A percentile compares a stretch with the other conserved stretches of the same genome.
phyloP scores from a whole-genome alignment of 2,329 filamentous ascomycete species.

The Verticillium klebahnii region DNA sequence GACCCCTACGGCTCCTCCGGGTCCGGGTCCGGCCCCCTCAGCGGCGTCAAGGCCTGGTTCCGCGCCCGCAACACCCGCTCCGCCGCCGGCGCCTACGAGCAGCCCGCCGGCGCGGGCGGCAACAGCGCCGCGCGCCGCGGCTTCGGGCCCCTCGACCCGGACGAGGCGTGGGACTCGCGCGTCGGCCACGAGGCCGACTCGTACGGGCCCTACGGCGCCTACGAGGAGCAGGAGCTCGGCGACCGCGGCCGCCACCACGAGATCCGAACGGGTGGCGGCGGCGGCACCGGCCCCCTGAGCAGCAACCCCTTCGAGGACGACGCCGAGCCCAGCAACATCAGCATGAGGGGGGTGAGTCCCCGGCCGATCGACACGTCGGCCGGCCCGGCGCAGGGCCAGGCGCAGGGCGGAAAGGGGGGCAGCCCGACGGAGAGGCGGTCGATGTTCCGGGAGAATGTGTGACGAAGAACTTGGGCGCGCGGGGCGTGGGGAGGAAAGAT shows the following conservation, averaged over 20 bases:
- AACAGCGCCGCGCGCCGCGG: conserved; percentile 44
- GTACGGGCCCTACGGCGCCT: conserved; percentile 58
- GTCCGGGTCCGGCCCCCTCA: conserved; percentile 13
- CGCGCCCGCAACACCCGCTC: conserved; percentile 57
- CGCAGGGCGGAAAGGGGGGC: conserved; percentile 25
- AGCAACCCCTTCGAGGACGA: conserved; percentile 70
- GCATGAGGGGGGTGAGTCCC: conserved; percentile 69
- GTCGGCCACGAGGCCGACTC: conserved; percentile 69
- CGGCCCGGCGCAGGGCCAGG: conserved; percentile 32
- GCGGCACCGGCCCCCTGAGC: conserved; percentile 33
- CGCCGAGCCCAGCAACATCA: conserved; percentile 56
- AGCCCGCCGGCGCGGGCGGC: conserved; percentile 32
- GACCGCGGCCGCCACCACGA: conserved; percentile 12
- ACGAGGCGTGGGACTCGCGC: conserved; percentile 80
- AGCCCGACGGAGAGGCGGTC: conserved; percentile 66
- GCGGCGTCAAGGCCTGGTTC: conserved; percentile 69
- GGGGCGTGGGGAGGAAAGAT: not conserved
- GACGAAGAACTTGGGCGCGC: conserved; percentile 8
- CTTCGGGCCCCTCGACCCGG: conserved; percentile 69
- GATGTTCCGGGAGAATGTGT: conserved; percentile 67
- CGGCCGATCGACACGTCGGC: conserved; percentile 58
- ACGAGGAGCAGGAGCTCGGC: conserved; percentile 70
- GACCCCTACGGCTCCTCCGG: conserved; percentile 20
- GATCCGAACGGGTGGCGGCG: conserved; percentile 19
- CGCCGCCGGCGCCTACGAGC: conserved; percentile 68